Evolutionary conservation across 1,284 basidiomycete species (phyloP).

Genomic region (Cryptococcus sp.): DNA sequence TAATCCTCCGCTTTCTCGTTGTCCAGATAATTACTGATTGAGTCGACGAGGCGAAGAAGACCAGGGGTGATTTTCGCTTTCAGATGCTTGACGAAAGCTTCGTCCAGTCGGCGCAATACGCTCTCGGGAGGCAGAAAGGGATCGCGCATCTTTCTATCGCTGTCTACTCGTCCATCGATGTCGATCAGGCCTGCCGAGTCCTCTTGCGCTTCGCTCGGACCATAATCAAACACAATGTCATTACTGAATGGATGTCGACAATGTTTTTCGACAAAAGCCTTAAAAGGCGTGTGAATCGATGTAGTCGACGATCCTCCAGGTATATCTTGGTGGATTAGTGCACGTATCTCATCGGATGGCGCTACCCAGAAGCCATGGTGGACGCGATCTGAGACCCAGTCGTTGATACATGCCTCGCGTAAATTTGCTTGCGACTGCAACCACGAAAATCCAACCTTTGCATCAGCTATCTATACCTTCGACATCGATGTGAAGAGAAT

Average conservation of each 20-base stretch:
- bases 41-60: constrained; percentile 3
- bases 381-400: constrained; percentile 28
- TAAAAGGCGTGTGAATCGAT: constrained; percentile 11
- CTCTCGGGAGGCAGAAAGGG: constrained; percentile 16
- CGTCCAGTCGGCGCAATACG: constrained; percentile 12
- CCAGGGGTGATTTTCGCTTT: neutral
- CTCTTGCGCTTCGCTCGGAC: neutral
- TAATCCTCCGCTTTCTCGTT: constrained; percentile 11
- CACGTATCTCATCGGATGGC: constrained; percentile 34
- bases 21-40: neutral
- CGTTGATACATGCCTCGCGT: constrained; percentile 17
- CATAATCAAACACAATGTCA: neutral
- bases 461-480: neutral
- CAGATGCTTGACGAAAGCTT: constrained; percentile 6
- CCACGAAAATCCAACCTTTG: neutral
- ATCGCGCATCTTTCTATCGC: neutral
- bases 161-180: too few relatives aligned
- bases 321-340: constrained; percentile 6
- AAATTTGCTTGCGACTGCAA: constrained; percentile 21
- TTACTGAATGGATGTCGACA: constrained; percentile 10
- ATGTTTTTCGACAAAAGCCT: constrained; percentile 1
- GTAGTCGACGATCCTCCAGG: neutral
- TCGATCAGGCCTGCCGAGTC: constrained; percentile 10
- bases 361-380: constrained; percentile 33
- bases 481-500: neutral